Percentiles rank a stretch among this genome's conserved stretches.
Evolutionary conservation across 208 protist genomes (phyloP).

Genomic region (Novymonas esmeraldas): DNA sequence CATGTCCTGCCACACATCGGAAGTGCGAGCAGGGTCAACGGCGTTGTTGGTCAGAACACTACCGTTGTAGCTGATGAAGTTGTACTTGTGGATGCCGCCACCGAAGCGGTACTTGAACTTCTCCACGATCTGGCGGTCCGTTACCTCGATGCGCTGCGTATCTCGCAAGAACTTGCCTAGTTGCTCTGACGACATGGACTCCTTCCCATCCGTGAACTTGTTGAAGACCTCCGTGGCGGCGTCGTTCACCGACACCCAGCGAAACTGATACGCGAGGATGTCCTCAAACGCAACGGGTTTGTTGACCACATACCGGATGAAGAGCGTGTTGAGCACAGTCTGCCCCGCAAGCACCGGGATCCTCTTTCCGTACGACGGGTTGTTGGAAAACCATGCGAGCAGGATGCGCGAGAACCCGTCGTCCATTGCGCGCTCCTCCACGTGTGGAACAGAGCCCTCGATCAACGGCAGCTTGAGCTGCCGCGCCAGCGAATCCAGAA

Average conservation of each 20-base stretch:
- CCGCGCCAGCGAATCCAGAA: constrained; percentile 27
- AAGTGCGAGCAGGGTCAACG: constrained; percentile 73
- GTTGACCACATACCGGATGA: constrained; percentile 54
- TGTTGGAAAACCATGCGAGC: constrained; percentile 70
- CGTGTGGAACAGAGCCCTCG: constrained; percentile 40
- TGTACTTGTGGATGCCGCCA: constrained; percentile 83
- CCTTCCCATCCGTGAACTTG: constrained; percentile 67
- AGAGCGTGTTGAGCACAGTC: constrained; percentile 60
- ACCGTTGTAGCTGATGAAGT: constrained; percentile 83
- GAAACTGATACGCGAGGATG: constrained; percentile 63
- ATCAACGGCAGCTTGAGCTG: constrained; percentile 63
- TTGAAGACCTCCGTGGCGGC: constrained; percentile 75
- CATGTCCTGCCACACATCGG: constrained; percentile 91
- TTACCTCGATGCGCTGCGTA: constrained; percentile 67
- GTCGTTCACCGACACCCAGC: constrained; percentile 66
- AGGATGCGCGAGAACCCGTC: constrained; percentile 85
- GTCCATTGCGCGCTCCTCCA: constrained; percentile 83
- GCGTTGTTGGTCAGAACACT: constrained; percentile 85
- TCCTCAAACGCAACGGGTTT: constrained; percentile 61
- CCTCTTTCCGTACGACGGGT: constrained; percentile 49
- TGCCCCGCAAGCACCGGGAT: constrained; percentile 44
- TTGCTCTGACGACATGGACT: constrained; percentile 74
- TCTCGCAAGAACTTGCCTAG: constrained; percentile 80
- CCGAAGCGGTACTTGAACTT: constrained; percentile 91
- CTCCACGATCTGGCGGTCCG: constrained; percentile 75